Conservation (phyloP, 2,329 filamentous ascomycete genomes). For the Elsinoe necatrix region DNA sequence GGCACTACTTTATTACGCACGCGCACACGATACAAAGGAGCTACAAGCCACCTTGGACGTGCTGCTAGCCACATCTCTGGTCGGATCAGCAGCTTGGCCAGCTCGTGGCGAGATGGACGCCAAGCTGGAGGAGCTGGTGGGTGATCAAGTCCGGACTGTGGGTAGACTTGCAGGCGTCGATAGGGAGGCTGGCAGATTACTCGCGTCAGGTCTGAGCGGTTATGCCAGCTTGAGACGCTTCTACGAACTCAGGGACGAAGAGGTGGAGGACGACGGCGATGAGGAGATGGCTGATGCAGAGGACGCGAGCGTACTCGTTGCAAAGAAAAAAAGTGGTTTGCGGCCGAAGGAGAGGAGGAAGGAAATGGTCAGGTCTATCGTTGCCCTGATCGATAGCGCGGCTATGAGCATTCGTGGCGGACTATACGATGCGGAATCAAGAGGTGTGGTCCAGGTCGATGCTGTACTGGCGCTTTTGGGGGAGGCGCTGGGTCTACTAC, state of each 20-base stretch:
- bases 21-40: slow-evolving; percentile 68
- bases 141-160: slow-evolving; percentile 62
- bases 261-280: slow-evolving; percentile 26
- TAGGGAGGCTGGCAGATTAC: slow-evolving; percentile 68
- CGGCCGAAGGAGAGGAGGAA: slow-evolving; percentile 54
- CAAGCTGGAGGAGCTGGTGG: slow-evolving; percentile 60
- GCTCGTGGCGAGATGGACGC: slow-evolving; percentile 62
- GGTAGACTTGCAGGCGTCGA: slow-evolving; percentile 65
- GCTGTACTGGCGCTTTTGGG: slow-evolving; percentile 75
- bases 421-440: slow-evolving; percentile 70
- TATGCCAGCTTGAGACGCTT: slow-evolving; percentile 87
- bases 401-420: slow-evolving; percentile 88
- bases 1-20: slow-evolving; percentile 81
- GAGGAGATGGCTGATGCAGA: background rate
- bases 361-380: slow-evolving; percentile 63
- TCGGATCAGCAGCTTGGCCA: slow-evolving; percentile 77
- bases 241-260: slow-evolving; percentile 77
- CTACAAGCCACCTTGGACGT: slow-evolving; percentile 79
- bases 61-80: slow-evolving; percentile 76
- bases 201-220: slow-evolving; percentile 79
- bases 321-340: slow-evolving; percentile 28
- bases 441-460: slow-evolving; percentile 81
- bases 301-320: background rate
- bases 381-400: slow-evolving; percentile 77
- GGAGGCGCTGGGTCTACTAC: slow-evolving; percentile 71